A percentile compares a stretch with the other conserved stretches of the same genome.
phyloP scores from a whole-genome alignment of 306 rosid species.

The Castanea crenata region DNA sequence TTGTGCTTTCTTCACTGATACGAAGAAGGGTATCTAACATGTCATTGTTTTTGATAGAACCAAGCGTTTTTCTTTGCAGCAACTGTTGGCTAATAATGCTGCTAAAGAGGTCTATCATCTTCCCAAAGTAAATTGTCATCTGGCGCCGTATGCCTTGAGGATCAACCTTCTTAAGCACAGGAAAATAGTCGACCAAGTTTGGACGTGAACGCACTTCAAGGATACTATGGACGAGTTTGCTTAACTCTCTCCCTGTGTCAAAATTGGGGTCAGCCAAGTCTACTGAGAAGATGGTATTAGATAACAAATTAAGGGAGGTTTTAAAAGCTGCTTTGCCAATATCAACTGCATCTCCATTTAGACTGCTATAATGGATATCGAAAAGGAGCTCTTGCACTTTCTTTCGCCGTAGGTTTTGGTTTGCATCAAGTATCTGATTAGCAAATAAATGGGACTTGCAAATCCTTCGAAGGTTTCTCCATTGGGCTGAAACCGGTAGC shows the following conservation, averaged over 20 bases:
- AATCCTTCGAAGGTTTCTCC: background rate
- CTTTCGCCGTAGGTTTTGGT: background rate
- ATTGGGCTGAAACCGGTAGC: background rate
- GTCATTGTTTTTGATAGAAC: background rate
- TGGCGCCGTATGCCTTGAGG: background rate
- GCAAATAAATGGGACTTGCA: background rate
- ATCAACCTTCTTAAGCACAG: background rate
- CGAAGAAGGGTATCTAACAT: slow-evolving; percentile 8
- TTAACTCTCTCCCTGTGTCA: background rate
- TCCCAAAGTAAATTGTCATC: background rate
- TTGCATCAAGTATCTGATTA: background rate
- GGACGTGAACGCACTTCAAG: background rate
- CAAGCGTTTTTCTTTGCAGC: background rate
- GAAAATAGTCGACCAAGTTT: background rate
- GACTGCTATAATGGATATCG: background rate
- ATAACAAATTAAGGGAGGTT: slow-evolving; percentile 12
- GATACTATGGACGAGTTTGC: background rate
- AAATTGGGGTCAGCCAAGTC: background rate
- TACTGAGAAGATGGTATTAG: slow-evolving; percentile 1
- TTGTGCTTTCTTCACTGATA: background rate
- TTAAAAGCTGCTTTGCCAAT: slow-evolving; percentile 12
- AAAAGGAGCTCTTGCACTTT: slow-evolving; percentile 5
- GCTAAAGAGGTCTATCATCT: background rate
- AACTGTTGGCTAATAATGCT: background rate
- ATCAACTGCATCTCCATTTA: background rate